Base-by-base conservation (phyloP, 495 filamentous ascomycete genomes). In the Podospora fimiseda region DNA sequence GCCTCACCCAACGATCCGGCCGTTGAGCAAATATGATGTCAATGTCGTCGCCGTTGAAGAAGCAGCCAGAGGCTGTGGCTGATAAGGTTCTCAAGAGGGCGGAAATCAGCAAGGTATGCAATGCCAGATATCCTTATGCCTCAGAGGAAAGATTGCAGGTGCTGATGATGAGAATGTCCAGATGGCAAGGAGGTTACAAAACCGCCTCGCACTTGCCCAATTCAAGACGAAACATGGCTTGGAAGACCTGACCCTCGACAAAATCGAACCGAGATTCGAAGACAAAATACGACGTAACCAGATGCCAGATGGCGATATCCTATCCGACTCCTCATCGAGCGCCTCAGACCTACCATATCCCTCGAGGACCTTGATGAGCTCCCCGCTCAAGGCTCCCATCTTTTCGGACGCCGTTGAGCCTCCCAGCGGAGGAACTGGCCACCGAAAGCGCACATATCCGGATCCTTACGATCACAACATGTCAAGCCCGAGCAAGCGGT, bases 201-300 rank as follows among this genome's bases (percentile, higher is more conserved):
- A 94, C 73, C 89, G 92, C 41, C 79, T 99, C 30, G 92, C 94
- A 58, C 80, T 97, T 47, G 93, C 93, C 65, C 91, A 88, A 73
- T 90, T 95, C 80, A 99, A 96, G 73, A 88, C 91, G 48, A 88
- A 92, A 68, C 84, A 96, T 70, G 92, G 92, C 56, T 86, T 85
- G 79, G 82, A 90, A 66, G 80, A 88, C 67, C 77, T 90, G 50
- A 81, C 83, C 37, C 77, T 91, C 47, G 85, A 86, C 59, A 80
- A 67, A 19, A 85, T 92, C 64, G 88, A 88, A 68, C 81, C 82
- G 55, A 83, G 76, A 59, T 65, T 90, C 52, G 88, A 95, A 59
- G 77, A 84, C 56, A 81, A 88, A 59, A 70, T 88, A 48, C 80
- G 82, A 62, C 80, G 80, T 52, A 86, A 81, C 61, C 75, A 85